Base-by-base conservation (phyloP, 192 early-diverging fungal genomes). In the Coemansia sp. region DNA sequence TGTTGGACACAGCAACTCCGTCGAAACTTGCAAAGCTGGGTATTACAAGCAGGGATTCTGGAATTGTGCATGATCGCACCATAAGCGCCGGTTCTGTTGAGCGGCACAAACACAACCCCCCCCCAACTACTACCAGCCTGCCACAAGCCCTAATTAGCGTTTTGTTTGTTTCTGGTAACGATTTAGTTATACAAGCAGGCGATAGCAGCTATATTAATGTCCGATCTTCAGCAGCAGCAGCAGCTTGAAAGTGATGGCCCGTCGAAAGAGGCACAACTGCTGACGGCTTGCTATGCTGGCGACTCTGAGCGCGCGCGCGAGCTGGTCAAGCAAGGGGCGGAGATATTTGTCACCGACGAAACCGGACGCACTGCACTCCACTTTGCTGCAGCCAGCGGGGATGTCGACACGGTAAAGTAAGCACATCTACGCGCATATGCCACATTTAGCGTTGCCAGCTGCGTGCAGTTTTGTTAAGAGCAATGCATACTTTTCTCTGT, bases 371-470 rank as follows among this genome's bases (percentile, higher is more conserved):
- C 83, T 6, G 73, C 84, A 19, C 73, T 90, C 12, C 87, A 89
- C 60, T 81, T 85, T 79, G 87, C 89, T 0, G 80, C 84, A 26
- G 82, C 81, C 44, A 75, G 78, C 21, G 89, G 89, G 12, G 72
- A 84, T 53, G 60, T 81, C 6, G 80, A 81, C 7, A 80, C 87
- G 0, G 81, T 90, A 14, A 73, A 78, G 50, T 74, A 79, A 56
- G 62, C 82, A 15, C n/a, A 44, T 44, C 14, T 44, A 22, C 17
- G 15, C 17, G 32, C 53, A 45, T 14, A 1, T 22, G 31, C 31
- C 25, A 35, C 20, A 35, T 9, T 17, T 2, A 17, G 17, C n/a
- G 36, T 39, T 15, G n/a, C 44, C 44, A 46, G 27, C 26, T 14
- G 25, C 26, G n/a, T 14, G 26, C 27, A 25, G 25, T 46, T 46